phyloP scores from a whole-genome alignment of 352 stramenopile species.

The Phytophthora ramorum region DNA sequence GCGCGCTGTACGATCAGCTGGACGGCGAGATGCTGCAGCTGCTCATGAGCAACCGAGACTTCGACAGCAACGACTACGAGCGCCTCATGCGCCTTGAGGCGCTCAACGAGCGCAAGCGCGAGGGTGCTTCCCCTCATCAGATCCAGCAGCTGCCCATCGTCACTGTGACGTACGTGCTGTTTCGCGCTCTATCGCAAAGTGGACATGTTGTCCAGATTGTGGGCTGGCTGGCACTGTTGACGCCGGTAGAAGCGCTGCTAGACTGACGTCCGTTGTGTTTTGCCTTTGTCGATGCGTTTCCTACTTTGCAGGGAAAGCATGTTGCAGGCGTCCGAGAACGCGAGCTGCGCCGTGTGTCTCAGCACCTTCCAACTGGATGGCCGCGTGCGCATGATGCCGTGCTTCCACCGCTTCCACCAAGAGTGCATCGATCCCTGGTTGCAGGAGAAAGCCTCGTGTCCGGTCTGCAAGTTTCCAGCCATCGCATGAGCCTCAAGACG shows the following conservation, averaged over 20 bases:
- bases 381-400: constrained; percentile 70
- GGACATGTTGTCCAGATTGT: neutral
- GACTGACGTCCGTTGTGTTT: constrained; percentile 3
- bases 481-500: constrained; percentile 41
- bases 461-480: constrained; percentile 82
- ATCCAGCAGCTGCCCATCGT: constrained; percentile 74
- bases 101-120: constrained; percentile 57
- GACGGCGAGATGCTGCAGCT: constrained; percentile 68
- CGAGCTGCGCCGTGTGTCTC: constrained; percentile 74
- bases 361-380: constrained; percentile 48
- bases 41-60: constrained; percentile 75
- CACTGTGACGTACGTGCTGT: constrained; percentile 61
- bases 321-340: constrained; percentile 55
- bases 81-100: constrained; percentile 70
- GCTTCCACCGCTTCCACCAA: constrained; percentile 84
- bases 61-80: constrained; percentile 77
- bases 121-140: constrained; percentile 57
- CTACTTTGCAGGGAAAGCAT: constrained; percentile 65
- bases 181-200: constrained; percentile 5
- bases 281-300: constrained; percentile 2
- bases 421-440: constrained; percentile 84
- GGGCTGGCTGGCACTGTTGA: neutral
- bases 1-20: constrained; percentile 69
- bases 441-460: constrained; percentile 68
- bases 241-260: constrained; percentile 7